Evolutionary conservation across 129 eudicot species (phyloP), one percentile per base, ranked within the genome.

Genomic region (Artemisia annua): DNA sequence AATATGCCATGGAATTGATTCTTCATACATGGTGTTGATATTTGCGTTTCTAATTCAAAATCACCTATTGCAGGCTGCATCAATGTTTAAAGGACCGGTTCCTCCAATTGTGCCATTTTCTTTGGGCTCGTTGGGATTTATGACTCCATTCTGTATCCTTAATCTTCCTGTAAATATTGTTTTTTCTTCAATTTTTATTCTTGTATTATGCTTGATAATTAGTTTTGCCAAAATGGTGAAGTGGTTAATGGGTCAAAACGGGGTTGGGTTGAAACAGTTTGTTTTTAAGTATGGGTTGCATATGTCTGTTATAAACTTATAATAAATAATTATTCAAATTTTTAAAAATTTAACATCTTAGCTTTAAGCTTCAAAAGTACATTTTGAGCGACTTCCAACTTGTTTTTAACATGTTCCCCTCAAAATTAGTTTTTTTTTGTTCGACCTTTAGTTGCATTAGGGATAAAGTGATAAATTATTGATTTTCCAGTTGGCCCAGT

Each of bases 101-200:
- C 99, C 99, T 73, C 99, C 99, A 30, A 75, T 95, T 19, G 96
- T 95, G 75, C 96, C 99, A 50, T 95, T 95, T 79, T 85, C 99
- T 74, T 75, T 95, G 49, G 99, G 99, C 69, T 88, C 96, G 24
- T 79, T 91, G 84, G 99, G 99, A 64, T 95, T 95, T 79, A 95
- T 95, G 99, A 91, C 99, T 66, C 97, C 90, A 54, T 91, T 90
- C 55, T 77, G 99, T 95, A 95, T 95, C 96, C 99, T 91, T 58
- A 46, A 16, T 13, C 13, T 22, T 83, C 35, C 48, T 53, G n/a
- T 9, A 74, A 30, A 48, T 12, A 53, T 71, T 50, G 15, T 13
- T 54, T 0, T 74, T 61, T 44, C 5, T 70, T 19, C 39, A 14
- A 24, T 70, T 53, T 43, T 28, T 48, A 57, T 26, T 58, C 13